These are phyloP conservation scores for Yarrowia sp. DNA, from an alignment of 805 yeast genomes.

Conservation along the genomic window DNA sequence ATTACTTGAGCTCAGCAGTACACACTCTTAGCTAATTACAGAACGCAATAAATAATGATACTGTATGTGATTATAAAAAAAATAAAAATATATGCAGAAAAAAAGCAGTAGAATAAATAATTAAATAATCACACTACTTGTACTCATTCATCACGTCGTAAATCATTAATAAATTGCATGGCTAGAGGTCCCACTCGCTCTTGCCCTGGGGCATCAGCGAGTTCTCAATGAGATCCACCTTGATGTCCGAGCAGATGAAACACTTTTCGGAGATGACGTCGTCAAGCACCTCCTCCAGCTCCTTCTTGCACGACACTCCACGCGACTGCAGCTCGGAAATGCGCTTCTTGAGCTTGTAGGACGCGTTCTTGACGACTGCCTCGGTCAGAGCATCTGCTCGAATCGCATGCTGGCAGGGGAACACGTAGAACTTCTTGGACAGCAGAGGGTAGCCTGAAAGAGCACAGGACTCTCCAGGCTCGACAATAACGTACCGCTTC, in stretches of 20 bases:
- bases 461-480: constrained; percentile 81
- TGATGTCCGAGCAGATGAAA: constrained; percentile 74
- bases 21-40: no score
- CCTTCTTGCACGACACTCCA: constrained; percentile 32
- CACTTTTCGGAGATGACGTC: constrained; percentile 62
- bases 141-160: background rate
- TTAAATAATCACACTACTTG: background rate
- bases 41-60: no score
- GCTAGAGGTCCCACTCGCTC: constrained; percentile 15
- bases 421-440: constrained; percentile 69
- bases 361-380: constrained; percentile 57
- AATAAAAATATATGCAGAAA: no score
- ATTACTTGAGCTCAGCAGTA: no score
- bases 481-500: constrained; percentile 61
- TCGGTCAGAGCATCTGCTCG: constrained; percentile 85
- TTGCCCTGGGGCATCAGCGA: constrained; percentile 43
- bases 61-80: no score
- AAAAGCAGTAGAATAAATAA: no score
- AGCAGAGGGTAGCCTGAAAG: constrained; percentile 68
- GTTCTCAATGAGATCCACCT: constrained; percentile 68
- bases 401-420: constrained; percentile 87
- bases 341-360: constrained; percentile 62
- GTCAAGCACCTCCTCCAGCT: constrained; percentile 42
- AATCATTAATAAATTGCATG: constrained; percentile 25
- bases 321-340: constrained; percentile 52